These are phyloP conservation scores for Calonectria crousiana DNA, from an alignment of 2,329 filamentous ascomycete species.

Conservation along the genomic window DNA sequence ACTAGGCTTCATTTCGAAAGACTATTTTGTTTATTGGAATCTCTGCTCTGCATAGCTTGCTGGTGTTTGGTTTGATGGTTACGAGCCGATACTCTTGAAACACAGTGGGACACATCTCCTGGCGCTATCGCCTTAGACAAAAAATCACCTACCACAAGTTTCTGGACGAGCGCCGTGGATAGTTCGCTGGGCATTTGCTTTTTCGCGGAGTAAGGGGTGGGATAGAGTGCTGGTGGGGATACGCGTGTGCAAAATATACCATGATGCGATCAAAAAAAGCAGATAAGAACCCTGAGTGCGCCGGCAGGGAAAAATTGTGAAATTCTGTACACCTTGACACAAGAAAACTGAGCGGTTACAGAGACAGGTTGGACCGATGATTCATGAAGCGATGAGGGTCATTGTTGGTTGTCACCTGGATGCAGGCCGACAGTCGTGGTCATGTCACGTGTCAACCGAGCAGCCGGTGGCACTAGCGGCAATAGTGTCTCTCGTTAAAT, in stretches of 20 bases:
- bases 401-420: not conserved
- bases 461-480: not conserved
- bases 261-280: constrained; percentile 31
- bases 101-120: not conserved
- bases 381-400: not conserved
- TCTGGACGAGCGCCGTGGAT: constrained; percentile 40
- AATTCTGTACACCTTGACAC: not conserved
- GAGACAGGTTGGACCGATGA: not conserved
- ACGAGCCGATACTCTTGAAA: not conserved
- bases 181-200: constrained; percentile 40
- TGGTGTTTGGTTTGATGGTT: not conserved
- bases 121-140: not conserved
- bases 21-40: not conserved
- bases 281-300: not conserved
- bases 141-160: constrained; percentile 46
- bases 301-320: not conserved
- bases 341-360: not conserved
- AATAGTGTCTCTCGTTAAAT: constrained; percentile 12
- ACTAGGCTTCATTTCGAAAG: not conserved
- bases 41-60: not conserved
- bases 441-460: not conserved
- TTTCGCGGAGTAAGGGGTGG: constrained; percentile 18
- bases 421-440: not conserved
- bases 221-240: constrained; percentile 26
- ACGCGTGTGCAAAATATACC: constrained; percentile 31